Conservation (phyloP, 139 green algal species). For the Coelastrella sp. region DNA sequence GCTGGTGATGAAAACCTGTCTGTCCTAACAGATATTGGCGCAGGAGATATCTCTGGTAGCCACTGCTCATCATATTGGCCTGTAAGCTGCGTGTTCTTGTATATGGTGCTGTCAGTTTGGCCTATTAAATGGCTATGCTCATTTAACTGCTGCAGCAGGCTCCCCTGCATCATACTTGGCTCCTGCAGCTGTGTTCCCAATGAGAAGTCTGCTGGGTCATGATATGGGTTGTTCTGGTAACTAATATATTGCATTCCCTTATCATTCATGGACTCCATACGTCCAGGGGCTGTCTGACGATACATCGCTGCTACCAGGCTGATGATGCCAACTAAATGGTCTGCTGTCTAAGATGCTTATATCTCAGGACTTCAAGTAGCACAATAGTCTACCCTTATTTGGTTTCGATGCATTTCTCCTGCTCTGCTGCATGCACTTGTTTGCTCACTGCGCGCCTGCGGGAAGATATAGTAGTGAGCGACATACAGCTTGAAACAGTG, state of each 20-base stretch:
- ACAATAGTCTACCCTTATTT: no score
- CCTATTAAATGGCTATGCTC: not conserved
- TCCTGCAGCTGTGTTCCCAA: not conserved
- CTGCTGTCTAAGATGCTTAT: no score
- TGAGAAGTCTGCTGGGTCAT: not conserved
- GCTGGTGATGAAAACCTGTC: not conserved
- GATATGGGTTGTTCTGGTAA: not conserved
- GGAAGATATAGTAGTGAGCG: no score
- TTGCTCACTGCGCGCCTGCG: no score
- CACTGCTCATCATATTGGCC: not conserved
- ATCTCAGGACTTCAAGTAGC: no score
- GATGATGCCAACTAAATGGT: not conserved
- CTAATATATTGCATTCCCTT: not conserved
- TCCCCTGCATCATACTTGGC: not conserved
- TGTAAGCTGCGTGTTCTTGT: not conserved
- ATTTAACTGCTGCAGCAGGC: not conserved
- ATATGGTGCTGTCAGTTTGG: not conserved
- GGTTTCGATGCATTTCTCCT: no score
- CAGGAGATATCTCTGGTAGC: not conserved
- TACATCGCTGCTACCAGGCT: not conserved
- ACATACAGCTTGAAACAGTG: no score
- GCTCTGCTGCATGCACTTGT: no score
- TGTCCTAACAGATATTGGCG: not conserved
- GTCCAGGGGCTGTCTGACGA: not conserved
- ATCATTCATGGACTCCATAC: not conserved